These are phyloP conservation scores for Trichoderma sp. DNA, from an alignment of 2,329 filamentous ascomycete species.

Conservation along the genomic window DNA sequence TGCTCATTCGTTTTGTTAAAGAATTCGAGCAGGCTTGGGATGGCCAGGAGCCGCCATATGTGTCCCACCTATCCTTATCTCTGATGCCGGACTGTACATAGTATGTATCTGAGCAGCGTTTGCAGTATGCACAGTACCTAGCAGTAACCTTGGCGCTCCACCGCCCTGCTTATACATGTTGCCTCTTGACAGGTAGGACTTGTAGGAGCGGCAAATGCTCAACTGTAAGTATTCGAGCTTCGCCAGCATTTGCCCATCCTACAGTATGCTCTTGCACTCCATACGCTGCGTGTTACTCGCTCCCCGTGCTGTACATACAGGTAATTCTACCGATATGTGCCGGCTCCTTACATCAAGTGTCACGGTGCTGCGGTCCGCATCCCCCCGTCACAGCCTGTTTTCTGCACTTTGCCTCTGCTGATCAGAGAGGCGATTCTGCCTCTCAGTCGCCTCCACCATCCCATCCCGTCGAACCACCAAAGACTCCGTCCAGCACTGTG, in stretches of 20 bases:
- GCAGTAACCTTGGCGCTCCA: background rate
- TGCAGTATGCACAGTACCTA: background rate
- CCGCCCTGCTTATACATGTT: background rate
- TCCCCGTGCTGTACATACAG: no score
- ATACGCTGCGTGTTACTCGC: no score
- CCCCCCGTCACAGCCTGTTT: background rate
- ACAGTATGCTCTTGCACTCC: no score
- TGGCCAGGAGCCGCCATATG: background rate
- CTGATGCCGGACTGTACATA: background rate
- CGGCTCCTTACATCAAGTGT: background rate
- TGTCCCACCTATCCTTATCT: conserved; percentile 1
- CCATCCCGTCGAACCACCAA: background rate
- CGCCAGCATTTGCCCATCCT: background rate
- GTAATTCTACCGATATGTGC: no score
- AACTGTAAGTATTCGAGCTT: no score
- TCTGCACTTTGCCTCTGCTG: background rate
- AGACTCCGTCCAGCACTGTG: background rate
- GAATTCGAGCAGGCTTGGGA: background rate
- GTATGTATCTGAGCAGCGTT: background rate
- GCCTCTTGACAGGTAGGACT: background rate
- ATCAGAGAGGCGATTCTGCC: background rate
- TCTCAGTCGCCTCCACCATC: background rate
- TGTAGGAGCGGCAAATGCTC: background rate
- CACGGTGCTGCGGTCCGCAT: background rate
- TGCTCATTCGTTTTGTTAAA: conserved; percentile 18